phyloP scores from a whole-genome alignment of 495 filamentous ascomycete genomes.

The Penicillium ochrochloron region DNA sequence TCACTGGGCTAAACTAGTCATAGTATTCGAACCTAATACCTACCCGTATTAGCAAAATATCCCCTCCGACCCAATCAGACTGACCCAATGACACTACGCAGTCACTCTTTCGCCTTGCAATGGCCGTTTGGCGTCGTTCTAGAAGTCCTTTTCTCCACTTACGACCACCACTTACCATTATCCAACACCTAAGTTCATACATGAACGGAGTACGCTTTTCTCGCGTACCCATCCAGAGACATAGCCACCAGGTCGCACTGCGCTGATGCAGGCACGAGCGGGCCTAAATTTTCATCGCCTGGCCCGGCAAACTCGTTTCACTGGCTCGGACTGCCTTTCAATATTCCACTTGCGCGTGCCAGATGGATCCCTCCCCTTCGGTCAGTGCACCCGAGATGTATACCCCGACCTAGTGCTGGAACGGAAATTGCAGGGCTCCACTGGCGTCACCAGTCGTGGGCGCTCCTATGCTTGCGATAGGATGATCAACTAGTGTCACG shows the following conservation, averaged over 20 bases:
- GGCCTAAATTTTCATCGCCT: slow-evolving; percentile 2
- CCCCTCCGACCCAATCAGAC: slow-evolving; percentile 2
- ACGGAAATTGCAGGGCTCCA: slow-evolving; percentile 18
- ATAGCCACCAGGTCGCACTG: background rate
- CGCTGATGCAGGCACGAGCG: background rate
- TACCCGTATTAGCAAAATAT: background rate
- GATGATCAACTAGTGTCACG: background rate
- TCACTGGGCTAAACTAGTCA: background rate
- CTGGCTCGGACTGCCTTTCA: background rate
- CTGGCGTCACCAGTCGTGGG: slow-evolving; percentile 17
- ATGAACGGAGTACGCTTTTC: background rate
- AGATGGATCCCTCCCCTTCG: slow-evolving; percentile 4
- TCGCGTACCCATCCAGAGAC: background rate
- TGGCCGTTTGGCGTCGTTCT: background rate
- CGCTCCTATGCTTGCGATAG: slow-evolving; percentile 20
- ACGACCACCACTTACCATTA: background rate
- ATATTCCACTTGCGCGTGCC: slow-evolving; percentile 8
- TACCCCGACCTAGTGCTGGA: slow-evolving; percentile 13
- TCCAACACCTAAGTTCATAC: background rate
- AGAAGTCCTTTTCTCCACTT: background rate
- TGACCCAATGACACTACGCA: background rate
- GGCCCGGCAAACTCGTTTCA: slow-evolving; percentile 1
- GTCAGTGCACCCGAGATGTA: slow-evolving; percentile 18
- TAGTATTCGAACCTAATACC: background rate
- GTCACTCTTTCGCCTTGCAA: background rate